A percentile compares a stretch with the other conserved stretches of the same genome.
These are phyloP conservation scores for Croton laevigatus DNA, from an alignment of 441 rosid species.

Conservation along the genomic window DNA sequence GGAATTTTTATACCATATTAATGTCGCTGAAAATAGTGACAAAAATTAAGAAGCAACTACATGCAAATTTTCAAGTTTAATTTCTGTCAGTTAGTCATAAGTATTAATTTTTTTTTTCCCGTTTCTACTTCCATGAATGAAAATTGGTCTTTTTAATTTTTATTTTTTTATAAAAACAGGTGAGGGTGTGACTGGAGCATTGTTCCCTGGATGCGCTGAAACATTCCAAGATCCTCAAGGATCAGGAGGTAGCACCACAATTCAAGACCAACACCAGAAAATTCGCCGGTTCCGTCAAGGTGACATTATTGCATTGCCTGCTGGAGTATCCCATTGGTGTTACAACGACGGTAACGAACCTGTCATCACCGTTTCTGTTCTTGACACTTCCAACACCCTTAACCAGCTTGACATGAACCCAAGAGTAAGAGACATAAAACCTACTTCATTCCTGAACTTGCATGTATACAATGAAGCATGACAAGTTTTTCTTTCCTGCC, in stretches of 20 bases:
- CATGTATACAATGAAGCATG: no score
- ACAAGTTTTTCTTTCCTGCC: no score
- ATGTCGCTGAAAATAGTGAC: no score
- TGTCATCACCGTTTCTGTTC: conserved; percentile 22
- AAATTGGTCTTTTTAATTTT: background rate
- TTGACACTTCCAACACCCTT: conserved; percentile 23
- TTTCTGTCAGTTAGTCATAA: no score
- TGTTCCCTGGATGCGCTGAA: conserved; percentile 40
- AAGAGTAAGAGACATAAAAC: conserved; percentile 19
- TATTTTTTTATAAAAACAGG: conserved; percentile 28
- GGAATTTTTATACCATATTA: no score
- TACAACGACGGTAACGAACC: conserved; percentile 27
- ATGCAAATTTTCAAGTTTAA: no score
- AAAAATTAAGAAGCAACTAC: no score
- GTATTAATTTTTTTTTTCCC: no score
- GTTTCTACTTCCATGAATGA: no score
- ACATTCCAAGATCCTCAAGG: conserved; percentile 29
- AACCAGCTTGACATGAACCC: conserved; percentile 39
- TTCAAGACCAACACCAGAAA: conserved; percentile 39
- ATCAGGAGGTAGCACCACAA: background rate
- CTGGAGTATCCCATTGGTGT: conserved; percentile 38
- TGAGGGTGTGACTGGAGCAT: conserved; percentile 24
- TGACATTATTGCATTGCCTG: conserved; percentile 39
- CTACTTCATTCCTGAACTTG: background rate
- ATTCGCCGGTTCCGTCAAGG: conserved; percentile 34